These are phyloP conservation scores for Penicillium glabrum DNA, from an alignment of 2,329 filamentous ascomycete genomes.

Conservation along the genomic window DNA sequence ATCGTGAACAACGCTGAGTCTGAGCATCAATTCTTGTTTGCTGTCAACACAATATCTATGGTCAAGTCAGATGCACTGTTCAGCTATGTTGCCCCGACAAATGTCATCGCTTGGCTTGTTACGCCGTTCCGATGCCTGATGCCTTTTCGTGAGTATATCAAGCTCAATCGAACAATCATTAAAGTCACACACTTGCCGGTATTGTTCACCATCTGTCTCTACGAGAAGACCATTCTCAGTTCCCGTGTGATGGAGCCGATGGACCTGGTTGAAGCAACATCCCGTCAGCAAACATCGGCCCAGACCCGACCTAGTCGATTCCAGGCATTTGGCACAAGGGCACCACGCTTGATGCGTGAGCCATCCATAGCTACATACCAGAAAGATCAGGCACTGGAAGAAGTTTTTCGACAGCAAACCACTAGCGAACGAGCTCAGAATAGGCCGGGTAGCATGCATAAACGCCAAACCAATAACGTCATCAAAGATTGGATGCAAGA, in stretches of 20 bases:
- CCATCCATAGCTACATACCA: slow-evolving; percentile 86
- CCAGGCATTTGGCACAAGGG: slow-evolving; percentile 70
- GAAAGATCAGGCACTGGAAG: slow-evolving; percentile 85
- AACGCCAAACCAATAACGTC: slow-evolving; percentile 73
- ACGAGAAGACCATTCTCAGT: slow-evolving; percentile 78
- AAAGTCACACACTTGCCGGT: slow-evolving; percentile 88
- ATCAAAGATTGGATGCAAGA: slow-evolving; percentile 89
- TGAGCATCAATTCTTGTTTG: slow-evolving; percentile 89
- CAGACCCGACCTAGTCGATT: slow-evolving; percentile 54
- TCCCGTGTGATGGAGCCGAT: slow-evolving; percentile 76
- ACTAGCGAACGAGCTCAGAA: slow-evolving; percentile 60
- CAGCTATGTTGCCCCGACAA: slow-evolving; percentile 87
- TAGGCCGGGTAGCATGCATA: slow-evolving; percentile 57
- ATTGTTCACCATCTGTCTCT: slow-evolving; percentile 80
- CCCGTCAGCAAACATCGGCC: slow-evolving; percentile 48
- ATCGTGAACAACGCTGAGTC: slow-evolving; percentile 92
- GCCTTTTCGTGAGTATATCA: slow-evolving; percentile 77
- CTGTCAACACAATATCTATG: slow-evolving; percentile 96
- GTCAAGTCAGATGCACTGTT: slow-evolving; percentile 97
- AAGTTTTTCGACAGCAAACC: slow-evolving; percentile 78
- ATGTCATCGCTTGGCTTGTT: slow-evolving; percentile 86
- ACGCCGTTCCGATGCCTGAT: slow-evolving; percentile 80
- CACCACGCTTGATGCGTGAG: slow-evolving; percentile 66
- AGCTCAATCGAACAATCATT: slow-evolving; percentile 85
- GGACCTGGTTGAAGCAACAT: slow-evolving; percentile 75